Percentiles rank a stretch among this genome's conserved stretches.
Evolutionary conservation across 2,329 filamentous ascomycete species (phyloP).

Genomic region (Pseudogymnoascus sp.): DNA sequence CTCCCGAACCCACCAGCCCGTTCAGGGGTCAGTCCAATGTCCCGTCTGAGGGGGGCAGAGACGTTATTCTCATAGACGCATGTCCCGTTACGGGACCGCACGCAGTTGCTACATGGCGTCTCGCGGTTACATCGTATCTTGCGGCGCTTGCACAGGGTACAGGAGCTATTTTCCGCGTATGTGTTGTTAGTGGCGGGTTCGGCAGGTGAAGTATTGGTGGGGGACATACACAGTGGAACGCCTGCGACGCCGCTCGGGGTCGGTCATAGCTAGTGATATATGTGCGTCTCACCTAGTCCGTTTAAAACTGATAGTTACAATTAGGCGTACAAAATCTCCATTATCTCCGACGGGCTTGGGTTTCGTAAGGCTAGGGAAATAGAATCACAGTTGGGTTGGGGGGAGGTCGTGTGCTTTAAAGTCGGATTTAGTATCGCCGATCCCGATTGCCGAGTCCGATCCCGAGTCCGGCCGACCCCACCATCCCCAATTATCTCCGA

Average conservation of each 20-base stretch:
- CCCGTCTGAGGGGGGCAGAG: constrained; percentile 16
- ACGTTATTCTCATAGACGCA: constrained; percentile 42
- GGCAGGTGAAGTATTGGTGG: not conserved
- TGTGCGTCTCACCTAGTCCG: not conserved
- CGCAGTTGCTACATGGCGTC: constrained; percentile 50
- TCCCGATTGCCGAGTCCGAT: constrained; percentile 14
- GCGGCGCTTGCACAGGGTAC: constrained; percentile 48
- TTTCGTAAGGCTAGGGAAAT: not conserved
- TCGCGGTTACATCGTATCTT: constrained; percentile 56
- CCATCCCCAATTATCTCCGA: not conserved
- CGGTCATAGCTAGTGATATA: constrained; percentile 19
- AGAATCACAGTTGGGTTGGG: not conserved
- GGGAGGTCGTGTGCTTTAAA: not conserved
- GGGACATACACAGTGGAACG: constrained; percentile 36
- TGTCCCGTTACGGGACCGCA: constrained; percentile 44
- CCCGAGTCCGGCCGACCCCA: not conserved
- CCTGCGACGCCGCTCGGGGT: constrained; percentile 32
- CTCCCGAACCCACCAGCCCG: not conserved
- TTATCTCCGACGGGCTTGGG: constrained; percentile 1
- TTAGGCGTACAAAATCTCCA: constrained; percentile 15
- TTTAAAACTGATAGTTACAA: not conserved
- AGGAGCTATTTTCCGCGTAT: constrained; percentile 38
- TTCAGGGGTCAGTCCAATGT: constrained; percentile 8
- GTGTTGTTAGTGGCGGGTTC: constrained; percentile 11
- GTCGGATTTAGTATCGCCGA: constrained; percentile 18